Evolutionary conservation across 345 rosid genomes (phyloP).

Genomic region (Mercurialis annua): DNA sequence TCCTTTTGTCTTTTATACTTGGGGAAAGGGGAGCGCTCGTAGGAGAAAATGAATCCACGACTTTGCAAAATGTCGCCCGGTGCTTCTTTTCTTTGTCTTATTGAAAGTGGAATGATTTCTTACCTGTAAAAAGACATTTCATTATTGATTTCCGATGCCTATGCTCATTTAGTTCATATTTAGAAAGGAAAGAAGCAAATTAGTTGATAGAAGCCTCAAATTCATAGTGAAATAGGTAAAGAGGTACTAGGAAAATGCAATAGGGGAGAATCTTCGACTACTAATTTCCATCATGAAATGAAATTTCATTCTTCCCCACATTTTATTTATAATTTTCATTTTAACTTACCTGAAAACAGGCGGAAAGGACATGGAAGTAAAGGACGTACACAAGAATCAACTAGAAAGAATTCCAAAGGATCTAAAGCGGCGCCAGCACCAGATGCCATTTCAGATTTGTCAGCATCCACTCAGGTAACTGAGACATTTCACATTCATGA

Average conservation of each 20-base stretch:
- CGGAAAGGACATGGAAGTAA: conserved; percentile 38
- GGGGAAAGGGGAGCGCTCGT: too few relatives aligned
- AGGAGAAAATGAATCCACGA: too few relatives aligned
- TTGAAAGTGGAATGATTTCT: background rate
- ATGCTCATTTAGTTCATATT: background rate
- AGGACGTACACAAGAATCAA: conserved; percentile 34
- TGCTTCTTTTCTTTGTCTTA: too few relatives aligned
- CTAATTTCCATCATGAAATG: background rate
- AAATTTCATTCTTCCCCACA: background rate
- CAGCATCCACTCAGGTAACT: conserved; percentile 45
- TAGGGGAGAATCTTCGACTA: background rate
- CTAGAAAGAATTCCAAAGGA: conserved; percentile 36
- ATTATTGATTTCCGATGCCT: background rate
- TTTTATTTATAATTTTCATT: background rate
- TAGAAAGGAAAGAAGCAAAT: background rate
- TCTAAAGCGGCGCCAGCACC: conserved; percentile 46
- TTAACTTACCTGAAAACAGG: conserved; percentile 31
- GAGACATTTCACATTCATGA: background rate
- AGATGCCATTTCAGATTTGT: conserved; percentile 45
- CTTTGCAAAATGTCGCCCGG: too few relatives aligned
- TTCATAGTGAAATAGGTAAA: background rate
- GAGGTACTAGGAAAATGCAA: background rate
- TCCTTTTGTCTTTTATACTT: too few relatives aligned
- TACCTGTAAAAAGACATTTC: background rate
- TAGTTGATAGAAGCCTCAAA: background rate